Evolutionary conservation across 305 asterid genomes (phyloP).

Genomic region (Plantago coronopus): DNA sequence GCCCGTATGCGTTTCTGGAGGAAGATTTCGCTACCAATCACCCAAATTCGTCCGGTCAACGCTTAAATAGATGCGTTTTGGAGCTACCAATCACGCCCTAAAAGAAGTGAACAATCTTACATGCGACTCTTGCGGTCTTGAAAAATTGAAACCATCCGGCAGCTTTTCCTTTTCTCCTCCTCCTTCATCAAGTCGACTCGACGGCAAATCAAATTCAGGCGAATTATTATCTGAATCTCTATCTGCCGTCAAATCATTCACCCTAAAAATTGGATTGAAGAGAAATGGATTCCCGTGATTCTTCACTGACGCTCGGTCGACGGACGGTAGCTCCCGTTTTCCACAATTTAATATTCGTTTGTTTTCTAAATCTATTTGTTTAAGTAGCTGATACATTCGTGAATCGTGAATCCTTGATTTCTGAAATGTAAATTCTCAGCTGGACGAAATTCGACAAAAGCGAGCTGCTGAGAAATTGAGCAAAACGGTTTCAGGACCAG

Average conservation of each 20-base stretch:
- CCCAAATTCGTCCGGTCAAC: no score
- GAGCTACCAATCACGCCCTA: no score
- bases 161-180: no score
- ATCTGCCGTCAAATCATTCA: background rate
- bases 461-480: constrained; percentile 84
- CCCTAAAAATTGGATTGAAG: background rate
- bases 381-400: background rate
- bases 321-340: constrained; percentile 58
- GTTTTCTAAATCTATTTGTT: constrained; percentile 4
- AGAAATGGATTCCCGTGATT: constrained; percentile 77
- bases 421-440: constrained; percentile 29
- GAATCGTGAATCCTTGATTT: constrained; percentile 1
- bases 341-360: constrained; percentile 2
- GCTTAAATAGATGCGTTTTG: no score
- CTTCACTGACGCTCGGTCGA: constrained; percentile 61
- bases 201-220: background rate
- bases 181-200: background rate
- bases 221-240: background rate
- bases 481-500: constrained; percentile 74
- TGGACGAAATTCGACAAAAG: constrained; percentile 94
- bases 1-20: no score
- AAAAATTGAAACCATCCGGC: no score
- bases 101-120: no score
- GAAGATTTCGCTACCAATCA: no score
- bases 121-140: no score